A percentile compares a stretch with the other conserved stretches of the same genome.
phyloP scores from a whole-genome alignment of 495 filamentous ascomycete species.

The Gamarada debralockiae region DNA sequence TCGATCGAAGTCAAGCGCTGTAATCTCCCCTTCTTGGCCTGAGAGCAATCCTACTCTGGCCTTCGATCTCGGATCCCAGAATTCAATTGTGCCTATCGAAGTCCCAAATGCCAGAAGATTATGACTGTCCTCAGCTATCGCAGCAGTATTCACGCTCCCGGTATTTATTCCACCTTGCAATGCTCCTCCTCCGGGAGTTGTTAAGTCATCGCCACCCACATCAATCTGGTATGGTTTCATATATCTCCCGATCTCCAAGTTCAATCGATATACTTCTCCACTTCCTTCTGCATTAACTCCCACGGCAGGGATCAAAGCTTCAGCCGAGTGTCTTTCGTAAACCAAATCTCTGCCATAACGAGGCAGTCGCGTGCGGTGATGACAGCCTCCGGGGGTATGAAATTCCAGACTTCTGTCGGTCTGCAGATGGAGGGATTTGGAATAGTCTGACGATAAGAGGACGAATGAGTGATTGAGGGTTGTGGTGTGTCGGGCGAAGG shows the following conservation, averaged over 20 bases:
- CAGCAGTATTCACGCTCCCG: conserved; percentile 83
- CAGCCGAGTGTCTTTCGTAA: conserved; percentile 80
- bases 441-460: conserved; percentile 89
- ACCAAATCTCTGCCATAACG: conserved; percentile 87
- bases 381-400: conserved; percentile 84
- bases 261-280: conserved; percentile 90
- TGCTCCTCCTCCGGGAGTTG: conserved; percentile 57
- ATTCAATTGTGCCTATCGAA: conserved; percentile 91
- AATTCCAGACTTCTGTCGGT: conserved; percentile 89
- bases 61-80: conserved; percentile 87
- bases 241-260: conserved; percentile 85
- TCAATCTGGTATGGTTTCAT: conserved; percentile 77
- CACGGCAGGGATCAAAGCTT: conserved; percentile 82
- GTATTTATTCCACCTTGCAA: conserved; percentile 79
- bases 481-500: conserved; percentile 87
- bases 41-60: conserved; percentile 75
- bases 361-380: conserved; percentile 83
- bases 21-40: conserved; percentile 66
- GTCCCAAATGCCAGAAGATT: conserved; percentile 93
- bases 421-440: conserved; percentile 92
- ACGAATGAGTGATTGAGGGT: conserved; percentile 92
- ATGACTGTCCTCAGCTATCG: conserved; percentile 87
- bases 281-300: conserved; percentile 79
- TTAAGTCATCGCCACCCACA: conserved; percentile 76
- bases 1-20: conserved; percentile 78